These are phyloP conservation scores for Avena insularis DNA, from an alignment of 176 grass and related monocot species.

Conservation along the genomic window DNA sequence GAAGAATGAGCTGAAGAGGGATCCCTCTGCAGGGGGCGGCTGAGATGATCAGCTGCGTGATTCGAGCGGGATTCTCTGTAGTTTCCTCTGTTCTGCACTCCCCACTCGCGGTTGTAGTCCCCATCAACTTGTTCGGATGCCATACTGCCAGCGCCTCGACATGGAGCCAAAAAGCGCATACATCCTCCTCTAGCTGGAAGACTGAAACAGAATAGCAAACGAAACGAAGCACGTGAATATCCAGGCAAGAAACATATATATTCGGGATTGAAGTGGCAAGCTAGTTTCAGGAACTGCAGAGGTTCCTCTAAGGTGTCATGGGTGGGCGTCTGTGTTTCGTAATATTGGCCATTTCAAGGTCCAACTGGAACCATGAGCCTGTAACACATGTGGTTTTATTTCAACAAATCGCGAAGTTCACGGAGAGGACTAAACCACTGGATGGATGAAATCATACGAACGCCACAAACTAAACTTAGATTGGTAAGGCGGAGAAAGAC, in stretches of 20 bases:
- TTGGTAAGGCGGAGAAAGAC: neutral
- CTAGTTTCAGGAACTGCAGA: neutral
- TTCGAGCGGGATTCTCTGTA: slow-evolving; percentile 12
- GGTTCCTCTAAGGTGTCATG: neutral
- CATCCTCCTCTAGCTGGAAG: slow-evolving; percentile 45
- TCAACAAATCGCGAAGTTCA: neutral
- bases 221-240: neutral
- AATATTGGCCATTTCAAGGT: slow-evolving; percentile 19
- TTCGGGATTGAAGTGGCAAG: neutral
- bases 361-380: neutral
- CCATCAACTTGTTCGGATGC: slow-evolving; percentile 52
- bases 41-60: slow-evolving; percentile 15
- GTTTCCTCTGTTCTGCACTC: slow-evolving; percentile 10
- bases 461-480: neutral
- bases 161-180: slow-evolving; percentile 27
- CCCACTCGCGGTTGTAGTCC: slow-evolving; percentile 40
- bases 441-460: neutral
- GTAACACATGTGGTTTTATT: neutral
- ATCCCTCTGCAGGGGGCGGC: slow-evolving; percentile 21
- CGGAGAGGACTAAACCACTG: neutral
- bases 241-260: neutral
- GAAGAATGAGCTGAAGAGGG: slow-evolving; percentile 38
- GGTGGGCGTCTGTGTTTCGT: neutral
- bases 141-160: slow-evolving; percentile 39
- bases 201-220: slow-evolving; percentile 27